Percentiles rank a stretch among this genome's conserved stretches.
phyloP scores from a whole-genome alignment of 768 basidiomycete genomes.

The Lactifluus subvellereus region DNA sequence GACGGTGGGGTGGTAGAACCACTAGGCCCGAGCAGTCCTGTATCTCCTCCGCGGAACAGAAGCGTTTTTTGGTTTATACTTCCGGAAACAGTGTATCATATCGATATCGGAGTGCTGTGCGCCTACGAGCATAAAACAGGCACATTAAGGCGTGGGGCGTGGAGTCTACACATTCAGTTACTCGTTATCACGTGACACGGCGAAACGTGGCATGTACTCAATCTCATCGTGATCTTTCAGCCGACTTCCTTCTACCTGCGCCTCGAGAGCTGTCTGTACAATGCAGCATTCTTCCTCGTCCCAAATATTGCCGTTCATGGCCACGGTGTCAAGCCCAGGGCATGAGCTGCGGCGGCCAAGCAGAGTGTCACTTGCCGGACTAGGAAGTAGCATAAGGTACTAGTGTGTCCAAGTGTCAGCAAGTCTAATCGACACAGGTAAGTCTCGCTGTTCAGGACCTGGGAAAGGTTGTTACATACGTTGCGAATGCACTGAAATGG shows the following conservation, averaged over 20 bases:
- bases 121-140: not conserved
- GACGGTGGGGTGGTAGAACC: not conserved
- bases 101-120: not conserved
- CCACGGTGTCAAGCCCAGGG: no score
- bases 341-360: no score
- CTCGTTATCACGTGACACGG: not conserved
- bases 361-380: no score
- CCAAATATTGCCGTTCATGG: no score
- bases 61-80: not conserved
- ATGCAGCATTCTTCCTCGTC: constrained; percentile 10
- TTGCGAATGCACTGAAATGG: no score
- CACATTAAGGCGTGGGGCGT: not conserved
- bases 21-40: not conserved
- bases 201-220: no score
- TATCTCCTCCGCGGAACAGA: not conserved
- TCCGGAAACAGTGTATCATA: not conserved
- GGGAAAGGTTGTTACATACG: no score
- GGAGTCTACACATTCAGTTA: not conserved
- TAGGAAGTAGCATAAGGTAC: no score
- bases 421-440: no score
- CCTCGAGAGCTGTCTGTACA: constrained; percentile 25
- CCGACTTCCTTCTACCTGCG: constrained; percentile 24
- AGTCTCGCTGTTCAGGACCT: no score
- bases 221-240: constrained; percentile 29
- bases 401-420: no score